Evolutionary conservation across 1,284 basidiomycete genomes (phyloP).

Genomic region (Leccinum olivaceoglutinosum): DNA sequence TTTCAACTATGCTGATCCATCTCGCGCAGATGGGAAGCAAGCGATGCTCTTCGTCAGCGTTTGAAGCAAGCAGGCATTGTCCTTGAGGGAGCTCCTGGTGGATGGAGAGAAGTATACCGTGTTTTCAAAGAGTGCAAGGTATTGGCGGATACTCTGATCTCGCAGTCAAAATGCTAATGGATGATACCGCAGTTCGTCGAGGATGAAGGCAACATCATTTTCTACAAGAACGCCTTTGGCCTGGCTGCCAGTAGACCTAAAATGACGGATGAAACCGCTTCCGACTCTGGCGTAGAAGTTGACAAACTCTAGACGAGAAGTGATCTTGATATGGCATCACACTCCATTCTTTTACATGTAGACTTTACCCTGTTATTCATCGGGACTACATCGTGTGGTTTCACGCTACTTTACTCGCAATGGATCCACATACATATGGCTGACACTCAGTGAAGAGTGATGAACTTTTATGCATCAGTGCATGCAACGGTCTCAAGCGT

Average conservation of each 20-base stretch:
- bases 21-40: slow-evolving; percentile 77
- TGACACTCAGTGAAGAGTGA: slow-evolving; percentile 20
- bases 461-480: neutral
- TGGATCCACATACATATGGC: neutral
- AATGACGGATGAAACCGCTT: slow-evolving; percentile 57
- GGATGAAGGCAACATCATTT: slow-evolving; percentile 85
- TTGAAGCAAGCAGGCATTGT: slow-evolving; percentile 60
- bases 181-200: slow-evolving; percentile 68
- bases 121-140: slow-evolving; percentile 75
- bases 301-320: slow-evolving; percentile 30
- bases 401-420: neutral
- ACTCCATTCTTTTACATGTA: slow-evolving; percentile 4
- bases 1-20: neutral
- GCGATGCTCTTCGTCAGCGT: slow-evolving; percentile 79
- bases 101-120: slow-evolving; percentile 76
- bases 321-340: slow-evolving; percentile 5
- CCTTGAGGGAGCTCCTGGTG: slow-evolving; percentile 61
- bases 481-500: neutral
- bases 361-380: slow-evolving; percentile 29
- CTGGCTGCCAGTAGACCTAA: slow-evolving; percentile 67
- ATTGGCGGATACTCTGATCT: neutral
- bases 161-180: slow-evolving; percentile 14
- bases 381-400: neutral
- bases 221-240: slow-evolving; percentile 87
- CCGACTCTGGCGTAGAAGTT: slow-evolving; percentile 86